Base-by-base conservation (phyloP, 345 rosid genomes). In the Euphorbia pulcherrima region DNA sequence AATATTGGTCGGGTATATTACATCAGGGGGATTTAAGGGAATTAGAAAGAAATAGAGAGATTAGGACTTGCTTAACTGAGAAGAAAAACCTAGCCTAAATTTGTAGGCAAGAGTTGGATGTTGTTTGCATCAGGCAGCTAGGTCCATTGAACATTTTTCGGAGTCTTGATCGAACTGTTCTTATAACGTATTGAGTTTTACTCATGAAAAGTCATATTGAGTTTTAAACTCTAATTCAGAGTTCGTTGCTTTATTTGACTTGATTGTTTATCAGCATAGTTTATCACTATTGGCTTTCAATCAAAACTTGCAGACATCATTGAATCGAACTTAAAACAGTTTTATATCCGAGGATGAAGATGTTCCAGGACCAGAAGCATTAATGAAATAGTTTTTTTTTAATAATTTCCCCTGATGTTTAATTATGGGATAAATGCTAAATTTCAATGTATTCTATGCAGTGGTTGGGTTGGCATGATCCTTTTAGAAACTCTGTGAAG, bases 81-180 rank as follows among this genome's bases (percentile, higher is more conserved):
- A 23, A 8, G 46, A 14, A 51, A 70, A 35, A 35, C 41, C 24
- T 1, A 8, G 46, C 14, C 41, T 21, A 8, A 39, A 18, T 66
- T 52, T 71, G 59, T 68, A 14, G 56, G 60, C 33, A 6, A 37
- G 61, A 62, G 68, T 51, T 48, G 33, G 52, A 68, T 11, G 23
- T 39, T 28, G 35, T 65, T 53, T 5, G 40, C 50, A 41, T 2
- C 47, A 47, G 66, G n/a, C n/a, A n/a, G n/a, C n/a, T n/a, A 33
- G 7, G 58, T 53, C 41, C 28, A 6, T 61, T 48, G 27, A 35
- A 48, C 8, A 14, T 11, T 23, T 35, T 4, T 11, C 4, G 9
- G 59, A 29, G 9, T 54, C 10, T 54, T 65, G n/a, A 1, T 39
- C 16, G 35, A 26, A 21, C 13, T 5, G 9, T 69, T 67, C 11